These are phyloP conservation scores for Fraxinus quadrangulata DNA, from an alignment of 257 asterid genomes.

Conservation along the genomic window DNA sequence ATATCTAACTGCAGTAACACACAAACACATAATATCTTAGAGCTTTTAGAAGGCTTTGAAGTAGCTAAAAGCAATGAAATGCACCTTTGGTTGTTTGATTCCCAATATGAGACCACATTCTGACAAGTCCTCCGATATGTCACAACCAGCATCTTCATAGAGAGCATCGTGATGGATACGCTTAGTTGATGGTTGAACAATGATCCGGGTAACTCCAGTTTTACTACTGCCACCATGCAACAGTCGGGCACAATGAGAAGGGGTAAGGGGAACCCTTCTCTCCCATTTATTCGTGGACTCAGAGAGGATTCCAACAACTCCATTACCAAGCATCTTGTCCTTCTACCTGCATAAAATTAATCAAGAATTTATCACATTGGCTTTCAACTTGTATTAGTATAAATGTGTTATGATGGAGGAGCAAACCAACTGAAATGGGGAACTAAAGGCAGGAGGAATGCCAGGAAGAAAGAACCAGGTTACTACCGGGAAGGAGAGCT, in stretches of 20 bases:
- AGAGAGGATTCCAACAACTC: slow-evolving; percentile 85
- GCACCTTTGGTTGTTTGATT: slow-evolving; percentile 86
- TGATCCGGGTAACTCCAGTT: slow-evolving; percentile 80
- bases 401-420: not conserved
- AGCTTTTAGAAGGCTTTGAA: not conserved
- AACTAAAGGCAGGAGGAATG: too few relatives aligned
- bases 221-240: slow-evolving; percentile 73
- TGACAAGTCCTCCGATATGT: slow-evolving; percentile 82
- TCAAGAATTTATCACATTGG: not conserved
- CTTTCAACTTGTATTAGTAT: not conserved
- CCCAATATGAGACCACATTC: slow-evolving; percentile 92
- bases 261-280: slow-evolving; percentile 89
- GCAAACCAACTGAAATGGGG: too few relatives aligned
- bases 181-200: slow-evolving; percentile 91
- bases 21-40: not conserved
- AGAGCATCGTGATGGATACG: slow-evolving; percentile 89
- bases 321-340: slow-evolving; percentile 74
- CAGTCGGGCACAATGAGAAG: slow-evolving; percentile 87
- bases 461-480: too few relatives aligned
- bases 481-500: too few relatives aligned
- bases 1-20: slow-evolving; percentile 77
- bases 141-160: slow-evolving; percentile 96
- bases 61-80: slow-evolving; percentile 6
- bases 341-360: slow-evolving; percentile 11
- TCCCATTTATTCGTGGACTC: slow-evolving; percentile 99